Percentiles rank a stretch among this genome's conserved stretches.
These are phyloP conservation scores for Metschnikowia cerradonensis DNA, from an alignment of 805 yeast genomes.

Conservation along the genomic window DNA sequence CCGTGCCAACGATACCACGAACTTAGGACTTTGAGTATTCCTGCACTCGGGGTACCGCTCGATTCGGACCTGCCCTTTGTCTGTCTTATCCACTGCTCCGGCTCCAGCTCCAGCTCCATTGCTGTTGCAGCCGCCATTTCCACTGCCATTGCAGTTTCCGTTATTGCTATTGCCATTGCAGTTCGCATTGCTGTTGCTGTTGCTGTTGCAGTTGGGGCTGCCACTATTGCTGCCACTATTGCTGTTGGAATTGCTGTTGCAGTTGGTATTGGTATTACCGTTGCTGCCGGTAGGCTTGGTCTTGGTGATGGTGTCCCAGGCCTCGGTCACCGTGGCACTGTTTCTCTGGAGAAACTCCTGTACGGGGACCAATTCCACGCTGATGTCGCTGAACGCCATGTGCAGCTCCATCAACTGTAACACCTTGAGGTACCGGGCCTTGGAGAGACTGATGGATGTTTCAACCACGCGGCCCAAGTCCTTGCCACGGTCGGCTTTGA, in stretches of 20 bases:
- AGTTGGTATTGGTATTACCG: too few relatives aligned
- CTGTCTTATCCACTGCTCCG: background rate
- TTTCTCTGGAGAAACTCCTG: background rate
- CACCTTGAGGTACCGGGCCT: conserved; percentile 63
- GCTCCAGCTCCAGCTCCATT: background rate
- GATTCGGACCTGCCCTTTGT: background rate
- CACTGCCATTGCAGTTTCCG: too few relatives aligned
- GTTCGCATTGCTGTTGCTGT: too few relatives aligned
- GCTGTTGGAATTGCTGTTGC: too few relatives aligned
- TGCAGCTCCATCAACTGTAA: conserved; percentile 70
- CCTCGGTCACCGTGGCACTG: conserved; percentile 1
- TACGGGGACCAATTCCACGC: conserved; percentile 18
- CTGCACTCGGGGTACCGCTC: background rate
- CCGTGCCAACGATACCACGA: conserved; percentile 59
- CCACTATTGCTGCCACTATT: too few relatives aligned
- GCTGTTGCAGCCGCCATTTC: too few relatives aligned
- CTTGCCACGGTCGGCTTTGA: conserved; percentile 78
- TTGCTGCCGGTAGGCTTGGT: background rate
- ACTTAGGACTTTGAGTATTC: conserved; percentile 55
- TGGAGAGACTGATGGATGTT: conserved; percentile 55
- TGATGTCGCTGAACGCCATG: conserved; percentile 46
- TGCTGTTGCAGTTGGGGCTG: too few relatives aligned
- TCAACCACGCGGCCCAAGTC: conserved; percentile 68
- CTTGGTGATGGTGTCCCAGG: background rate
- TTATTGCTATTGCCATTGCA: too few relatives aligned